Base-by-base conservation (phyloP, 2,329 filamentous ascomycete species). In the Trichoderma hamatum region DNA sequence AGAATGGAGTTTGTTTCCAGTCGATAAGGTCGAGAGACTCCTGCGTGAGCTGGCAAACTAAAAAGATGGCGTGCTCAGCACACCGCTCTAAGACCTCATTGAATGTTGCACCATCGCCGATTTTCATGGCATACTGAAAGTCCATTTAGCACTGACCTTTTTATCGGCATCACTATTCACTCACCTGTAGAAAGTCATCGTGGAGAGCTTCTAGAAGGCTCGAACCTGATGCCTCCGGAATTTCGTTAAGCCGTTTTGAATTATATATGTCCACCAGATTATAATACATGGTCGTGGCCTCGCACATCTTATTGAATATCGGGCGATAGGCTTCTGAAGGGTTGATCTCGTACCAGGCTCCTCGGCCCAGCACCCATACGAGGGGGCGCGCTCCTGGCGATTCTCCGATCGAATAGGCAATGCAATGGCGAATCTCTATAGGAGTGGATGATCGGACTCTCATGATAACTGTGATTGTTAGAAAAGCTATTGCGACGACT, bases 311-410 rank as follows among this genome's bases (percentile, higher is more conserved):
- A 34, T 84, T 78, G 77, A 86, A 89, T 32, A 87, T 86, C 6
- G 78, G 73, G 62, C 80, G 79, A 76, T 92, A 94, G 2, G 79
- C 77, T 11, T 81, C 75, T n/a, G 85, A 81, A 1, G 91, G 90
- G 36, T 81, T 81, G 52, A 93, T 84, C 74, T 90, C 86, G 75
- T 88, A 92, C 89, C 90, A 93, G 55, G 90, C 90, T 14, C 88
- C 85, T 66, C 82, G 75, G 43, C 77, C 78, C 1, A 75, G 73
- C 1, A 90, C 88, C 91, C 91, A 93, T 34, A 92, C 81, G n/a
- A 86, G 82, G 4, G 86, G 83, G 21, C 83, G 81, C 0, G 83
- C 84, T 62, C 86, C 84, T 60, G 86, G 84, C 16, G 81, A 76
- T 54, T 81, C 79, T 58, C 85, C 86, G 36, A 90, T 87, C 14